These are phyloP conservation scores for Lentinus brumalis DNA, from an alignment of 768 basidiomycete genomes.

Conservation along the genomic window DNA sequence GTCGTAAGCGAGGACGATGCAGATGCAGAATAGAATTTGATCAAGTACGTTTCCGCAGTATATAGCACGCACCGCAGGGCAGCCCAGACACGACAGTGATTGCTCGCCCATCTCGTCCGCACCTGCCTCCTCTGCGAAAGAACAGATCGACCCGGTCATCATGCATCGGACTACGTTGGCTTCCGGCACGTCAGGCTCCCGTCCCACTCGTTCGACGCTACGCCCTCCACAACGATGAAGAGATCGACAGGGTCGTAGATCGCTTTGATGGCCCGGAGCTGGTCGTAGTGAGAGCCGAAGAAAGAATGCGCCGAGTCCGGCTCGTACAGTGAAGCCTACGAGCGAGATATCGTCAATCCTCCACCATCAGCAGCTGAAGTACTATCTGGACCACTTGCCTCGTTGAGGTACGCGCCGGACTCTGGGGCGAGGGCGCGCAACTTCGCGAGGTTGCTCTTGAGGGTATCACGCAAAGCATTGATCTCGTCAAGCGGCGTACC, in stretches of 20 bases:
- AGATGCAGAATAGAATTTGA: too few relatives aligned
- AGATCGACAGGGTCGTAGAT: conserved; percentile 47
- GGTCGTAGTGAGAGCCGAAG: conserved; percentile 47
- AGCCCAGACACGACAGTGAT: conserved; percentile 20
- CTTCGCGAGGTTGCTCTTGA: conserved; percentile 22
- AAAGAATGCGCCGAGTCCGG: conserved; percentile 42
- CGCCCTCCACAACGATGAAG: conserved; percentile 48
- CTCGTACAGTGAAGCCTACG: conserved; percentile 46
- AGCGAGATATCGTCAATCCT: too few relatives aligned
- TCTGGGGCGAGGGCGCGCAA: conserved; percentile 34
- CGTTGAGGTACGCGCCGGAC: conserved; percentile 48
- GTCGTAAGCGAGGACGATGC: too few relatives aligned
- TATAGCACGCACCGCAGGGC: too few relatives aligned
- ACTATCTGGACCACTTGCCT: conserved; percentile 34
- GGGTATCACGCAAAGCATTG: conserved; percentile 6
- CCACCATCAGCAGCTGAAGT: background rate
- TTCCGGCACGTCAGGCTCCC: conserved; percentile 24
- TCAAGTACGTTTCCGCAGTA: too few relatives aligned
- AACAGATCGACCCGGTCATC: too few relatives aligned
- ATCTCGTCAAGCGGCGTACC: conserved; percentile 20
- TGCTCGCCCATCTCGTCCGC: too few relatives aligned
- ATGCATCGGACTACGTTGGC: background rate
- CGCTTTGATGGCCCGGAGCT: conserved; percentile 43
- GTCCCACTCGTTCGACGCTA: conserved; percentile 55
- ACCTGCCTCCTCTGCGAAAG: too few relatives aligned